Evolutionary conservation across 2,329 filamentous ascomycete species (phyloP).

Genomic region (Orbilia javanica): DNA sequence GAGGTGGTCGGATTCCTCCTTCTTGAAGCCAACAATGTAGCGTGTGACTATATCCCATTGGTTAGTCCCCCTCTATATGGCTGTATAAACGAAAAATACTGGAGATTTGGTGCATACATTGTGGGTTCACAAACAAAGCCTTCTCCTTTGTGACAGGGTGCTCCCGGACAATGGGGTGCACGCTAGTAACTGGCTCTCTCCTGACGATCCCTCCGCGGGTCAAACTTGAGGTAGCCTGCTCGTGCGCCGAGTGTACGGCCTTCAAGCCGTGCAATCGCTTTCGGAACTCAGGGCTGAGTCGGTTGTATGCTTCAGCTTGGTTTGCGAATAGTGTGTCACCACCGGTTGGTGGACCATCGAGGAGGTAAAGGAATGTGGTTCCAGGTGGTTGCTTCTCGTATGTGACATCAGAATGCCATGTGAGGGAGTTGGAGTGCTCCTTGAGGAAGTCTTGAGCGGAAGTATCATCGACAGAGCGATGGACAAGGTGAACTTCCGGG

Average conservation of each 20-base stretch:
- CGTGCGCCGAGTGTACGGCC: constrained; percentile 83
- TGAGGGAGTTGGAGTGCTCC: constrained; percentile 80
- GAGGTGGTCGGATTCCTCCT: constrained; percentile 83
- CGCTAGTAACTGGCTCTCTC: constrained; percentile 79
- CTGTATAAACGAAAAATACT: not conserved
- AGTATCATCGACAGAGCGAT: constrained; percentile 76
- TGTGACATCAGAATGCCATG: constrained; percentile 90
- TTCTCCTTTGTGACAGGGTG: constrained; percentile 87
- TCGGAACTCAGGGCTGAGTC: constrained; percentile 82
- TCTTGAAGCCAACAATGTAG: constrained; percentile 83
- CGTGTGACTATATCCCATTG: constrained; percentile 74
- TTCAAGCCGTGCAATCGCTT: constrained; percentile 83
- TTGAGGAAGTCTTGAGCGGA: constrained; percentile 74
- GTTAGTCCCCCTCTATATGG: not conserved
- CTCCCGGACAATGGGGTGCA: constrained; percentile 83
- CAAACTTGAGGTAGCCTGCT: constrained; percentile 80
- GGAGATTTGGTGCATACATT: constrained; percentile 75
- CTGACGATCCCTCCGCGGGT: constrained; percentile 77
- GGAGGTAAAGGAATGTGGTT: constrained; percentile 87
- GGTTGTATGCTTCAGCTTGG: constrained; percentile 82
- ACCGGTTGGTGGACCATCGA: constrained; percentile 75
- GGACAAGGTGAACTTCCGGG: constrained; percentile 82
- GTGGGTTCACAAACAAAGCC: constrained; percentile 83
- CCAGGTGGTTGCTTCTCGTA: constrained; percentile 91
- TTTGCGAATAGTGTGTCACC: constrained; percentile 89